These are phyloP conservation scores for Naematelia encephala DNA, from an alignment of 768 basidiomycete genomes.

Conservation along the genomic window DNA sequence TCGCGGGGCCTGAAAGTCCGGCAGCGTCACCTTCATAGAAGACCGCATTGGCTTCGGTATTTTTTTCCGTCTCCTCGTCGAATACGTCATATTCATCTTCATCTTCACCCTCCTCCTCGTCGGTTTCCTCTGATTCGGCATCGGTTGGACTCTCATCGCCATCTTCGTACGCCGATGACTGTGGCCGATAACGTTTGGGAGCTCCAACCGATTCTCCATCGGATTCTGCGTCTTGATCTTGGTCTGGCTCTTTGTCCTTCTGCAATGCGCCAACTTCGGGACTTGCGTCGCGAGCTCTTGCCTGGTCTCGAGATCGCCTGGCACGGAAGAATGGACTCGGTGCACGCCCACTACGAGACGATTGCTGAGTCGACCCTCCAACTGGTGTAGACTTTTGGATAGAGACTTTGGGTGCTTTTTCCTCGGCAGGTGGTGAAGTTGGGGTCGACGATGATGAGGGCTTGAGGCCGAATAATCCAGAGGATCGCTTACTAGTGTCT, in stretches of 20 bases:
- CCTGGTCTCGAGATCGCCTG: slow-evolving; percentile 59
- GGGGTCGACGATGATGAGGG: not conserved
- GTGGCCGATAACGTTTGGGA: slow-evolving; percentile 60
- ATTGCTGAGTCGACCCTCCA: slow-evolving; percentile 28
- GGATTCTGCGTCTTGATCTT: slow-evolving; percentile 53
- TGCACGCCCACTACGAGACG: slow-evolving; percentile 40
- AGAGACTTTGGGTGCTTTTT: not conserved
- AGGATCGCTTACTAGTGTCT: not conserved
- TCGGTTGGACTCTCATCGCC: slow-evolving; percentile 38
- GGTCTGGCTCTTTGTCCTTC: slow-evolving; percentile 53
- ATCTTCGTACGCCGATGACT: slow-evolving; percentile 53
- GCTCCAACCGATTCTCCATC: slow-evolving; percentile 42
- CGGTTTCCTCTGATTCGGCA: slow-evolving; percentile 15
- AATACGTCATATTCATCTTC: slow-evolving; percentile 56
- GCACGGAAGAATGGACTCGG: slow-evolving; percentile 73
- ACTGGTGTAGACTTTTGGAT: slow-evolving; percentile 6
- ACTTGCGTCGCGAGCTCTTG: slow-evolving; percentile 59
- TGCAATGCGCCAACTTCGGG: slow-evolving; percentile 56
- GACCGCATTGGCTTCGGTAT: slow-evolving; percentile 72
- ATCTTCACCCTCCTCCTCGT: slow-evolving; percentile 55
- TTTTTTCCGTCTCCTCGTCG: slow-evolving; percentile 77
- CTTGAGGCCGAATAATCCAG: not conserved
- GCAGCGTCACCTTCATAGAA: slow-evolving; percentile 47
- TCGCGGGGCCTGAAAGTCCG: slow-evolving; percentile 26
- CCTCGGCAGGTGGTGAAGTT: slow-evolving; percentile 13